Conservation (phyloP, 805 yeast species). For the Cyberlindnera japonica region DNA sequence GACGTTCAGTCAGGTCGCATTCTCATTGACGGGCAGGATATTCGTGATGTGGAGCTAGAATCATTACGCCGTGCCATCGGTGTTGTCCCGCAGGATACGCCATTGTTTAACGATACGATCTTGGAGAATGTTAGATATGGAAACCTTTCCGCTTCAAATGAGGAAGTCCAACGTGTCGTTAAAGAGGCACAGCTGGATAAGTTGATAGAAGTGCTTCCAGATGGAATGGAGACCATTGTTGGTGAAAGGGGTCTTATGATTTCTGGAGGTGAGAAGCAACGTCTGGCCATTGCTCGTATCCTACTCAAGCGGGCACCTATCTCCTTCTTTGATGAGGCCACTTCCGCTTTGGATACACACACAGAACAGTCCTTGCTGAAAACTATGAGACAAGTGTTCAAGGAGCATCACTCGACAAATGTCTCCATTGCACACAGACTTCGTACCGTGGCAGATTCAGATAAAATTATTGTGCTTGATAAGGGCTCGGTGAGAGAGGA, state of each 20-base stretch:
- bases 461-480: constrained; percentile 83
- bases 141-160: constrained; percentile 64
- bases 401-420: constrained; percentile 59
- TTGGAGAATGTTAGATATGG: constrained; percentile 88
- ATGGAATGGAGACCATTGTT: constrained; percentile 80
- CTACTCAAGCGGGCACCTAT: constrained; percentile 81
- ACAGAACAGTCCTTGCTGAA: constrained; percentile 82
- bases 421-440: constrained; percentile 92
- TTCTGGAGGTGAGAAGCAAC: constrained; percentile 98
- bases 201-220: constrained; percentile 69
- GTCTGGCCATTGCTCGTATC: constrained; percentile 91
- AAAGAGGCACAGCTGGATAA: constrained; percentile 63
- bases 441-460: constrained; percentile 91
- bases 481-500: constrained; percentile 81
- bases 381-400: constrained; percentile 68
- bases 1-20: constrained; percentile 79
- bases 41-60: constrained; percentile 68
- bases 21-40: constrained; percentile 84
- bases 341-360: constrained; percentile 94
- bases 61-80: constrained; percentile 74
- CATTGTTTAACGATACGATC: constrained; percentile 87
- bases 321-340: constrained; percentile 94
- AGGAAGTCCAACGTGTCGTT: constrained; percentile 63
- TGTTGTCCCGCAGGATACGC: constrained; percentile 97
- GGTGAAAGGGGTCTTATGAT: constrained; percentile 99